Percentiles rank a stretch among this genome's conserved stretches.
Evolutionary conservation across 352 stramenopile genomes (phyloP).

Genomic region (Aphanomyces cochlioides): DNA sequence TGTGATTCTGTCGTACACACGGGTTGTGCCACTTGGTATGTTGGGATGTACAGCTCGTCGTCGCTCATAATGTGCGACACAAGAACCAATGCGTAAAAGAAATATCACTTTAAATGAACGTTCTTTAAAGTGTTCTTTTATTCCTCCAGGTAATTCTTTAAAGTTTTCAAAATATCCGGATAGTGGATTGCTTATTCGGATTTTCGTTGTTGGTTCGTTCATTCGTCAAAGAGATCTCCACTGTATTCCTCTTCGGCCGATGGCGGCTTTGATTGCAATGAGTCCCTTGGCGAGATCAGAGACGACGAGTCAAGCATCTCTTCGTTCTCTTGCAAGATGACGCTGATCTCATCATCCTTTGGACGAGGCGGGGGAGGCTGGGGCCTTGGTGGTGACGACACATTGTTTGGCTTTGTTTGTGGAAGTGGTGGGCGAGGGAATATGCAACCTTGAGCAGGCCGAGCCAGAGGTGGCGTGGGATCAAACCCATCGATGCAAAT

Average conservation of each 20-base stretch:
- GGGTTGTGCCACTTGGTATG: not conserved
- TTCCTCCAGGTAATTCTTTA: not conserved
- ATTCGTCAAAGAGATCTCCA: not conserved
- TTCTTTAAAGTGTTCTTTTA: conserved; percentile 13
- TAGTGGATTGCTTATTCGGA: no score
- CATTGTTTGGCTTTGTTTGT: not conserved
- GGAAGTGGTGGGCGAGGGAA: not conserved
- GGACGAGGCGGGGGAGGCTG: not conserved
- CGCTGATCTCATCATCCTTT: conserved; percentile 2
- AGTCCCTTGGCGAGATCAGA: not conserved
- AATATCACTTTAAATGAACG: not conserved
- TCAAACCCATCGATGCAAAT: conserved; percentile 25
- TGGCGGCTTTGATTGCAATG: not conserved
- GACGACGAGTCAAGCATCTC: not conserved
- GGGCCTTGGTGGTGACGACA: not conserved
- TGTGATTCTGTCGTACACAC: conserved; percentile 7
- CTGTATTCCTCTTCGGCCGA: not conserved
- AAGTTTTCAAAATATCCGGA: no score
- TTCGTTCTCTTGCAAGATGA: conserved; percentile 26
- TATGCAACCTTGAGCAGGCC: not conserved
- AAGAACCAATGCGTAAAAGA: not conserved
- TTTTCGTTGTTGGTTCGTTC: not conserved
- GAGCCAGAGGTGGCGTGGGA: not conserved
- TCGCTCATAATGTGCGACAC: conserved; percentile 1
- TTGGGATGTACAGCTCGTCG: conserved; percentile 16